Conservation (phyloP, 805 yeast species). For the Ascoidea rubescens region DNA sequence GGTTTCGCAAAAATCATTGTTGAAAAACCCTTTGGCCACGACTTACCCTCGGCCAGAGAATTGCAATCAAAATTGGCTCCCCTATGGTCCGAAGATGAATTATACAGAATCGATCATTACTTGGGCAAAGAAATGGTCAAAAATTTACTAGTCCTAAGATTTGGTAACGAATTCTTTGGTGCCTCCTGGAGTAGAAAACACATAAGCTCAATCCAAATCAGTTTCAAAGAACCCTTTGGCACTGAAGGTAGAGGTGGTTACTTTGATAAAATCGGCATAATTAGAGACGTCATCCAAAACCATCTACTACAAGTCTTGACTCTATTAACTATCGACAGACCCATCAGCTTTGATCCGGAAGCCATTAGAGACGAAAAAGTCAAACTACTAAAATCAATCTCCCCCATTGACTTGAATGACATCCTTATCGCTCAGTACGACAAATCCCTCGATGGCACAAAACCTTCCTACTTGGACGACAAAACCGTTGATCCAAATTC, state of each 20-base stretch:
- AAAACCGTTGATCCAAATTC: constrained; percentile 74
- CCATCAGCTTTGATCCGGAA: constrained; percentile 82
- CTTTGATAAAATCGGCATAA: constrained; percentile 88
- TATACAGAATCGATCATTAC: constrained; percentile 93
- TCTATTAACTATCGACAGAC: constrained; percentile 89
- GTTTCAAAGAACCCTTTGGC: constrained; percentile 97
- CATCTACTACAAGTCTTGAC: constrained; percentile 90
- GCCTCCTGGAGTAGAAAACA: constrained; percentile 83
- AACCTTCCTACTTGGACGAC: constrained; percentile 88
- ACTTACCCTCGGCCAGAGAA: constrained; percentile 62
- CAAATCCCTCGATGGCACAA: constrained; percentile 70
- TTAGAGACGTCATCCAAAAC: constrained; percentile 97
- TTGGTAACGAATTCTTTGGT: constrained; percentile 76
- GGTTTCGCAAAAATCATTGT: constrained; percentile 76
- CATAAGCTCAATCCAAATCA: constrained; percentile 70
- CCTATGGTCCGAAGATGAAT: constrained; percentile 78
- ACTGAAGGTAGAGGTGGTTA: constrained; percentile 99
- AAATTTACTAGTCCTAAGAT: constrained; percentile 77
- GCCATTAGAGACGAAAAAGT: constrained; percentile 94
- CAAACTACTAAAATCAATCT: constrained; percentile 72
- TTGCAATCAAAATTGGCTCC: constrained; percentile 73
- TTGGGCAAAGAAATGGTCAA: constrained; percentile 97
- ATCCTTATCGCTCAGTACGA: constrained; percentile 80
- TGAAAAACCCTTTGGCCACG: constrained; percentile 97
- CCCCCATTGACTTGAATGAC: constrained; percentile 49